Base-by-base conservation (phyloP, 1,139 yeast species). In the Yamadazyma aaseri region DNA sequence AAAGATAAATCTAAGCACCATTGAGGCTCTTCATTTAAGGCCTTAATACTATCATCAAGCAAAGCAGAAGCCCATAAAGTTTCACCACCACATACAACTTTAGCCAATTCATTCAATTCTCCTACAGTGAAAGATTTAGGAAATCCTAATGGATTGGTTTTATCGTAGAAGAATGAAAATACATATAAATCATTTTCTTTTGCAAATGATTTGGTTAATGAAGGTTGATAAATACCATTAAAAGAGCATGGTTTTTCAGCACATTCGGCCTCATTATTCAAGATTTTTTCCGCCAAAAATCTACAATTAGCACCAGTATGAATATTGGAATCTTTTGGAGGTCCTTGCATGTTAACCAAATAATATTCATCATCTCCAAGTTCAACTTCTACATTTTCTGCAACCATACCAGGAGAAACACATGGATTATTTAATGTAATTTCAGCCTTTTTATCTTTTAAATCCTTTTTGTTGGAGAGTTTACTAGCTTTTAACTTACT, bases 171-270 rank as follows among this genome's bases (percentile, higher is more conserved):
- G 70, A 79, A 92, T 9, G 97, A 90, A 62, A 94, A 89, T 24
- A 90, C 81, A 60, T 72, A 92, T 76, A 92, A 75, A 51, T 90
- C 97, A 26, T 79, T 75, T 29, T 77, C 61, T 34, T 67, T 70
- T 37, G 76, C 73, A 71, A 92, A 90, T 10, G 95, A 77, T 45
- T 73, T 79, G 29, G 79, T 77, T 49, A 92, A 70, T 3, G 95
- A 83, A 5, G 99, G 99, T 66, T 92, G 98, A 58, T 92, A 95
- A 34, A 89, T 83, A 51, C 99, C 98, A 54, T 90, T 87, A 73
- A 92, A 92, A 2, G 97, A 86, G 62, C 99, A 92, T 33, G 98
- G 95, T 41, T 78, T 76, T 28, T 70, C 55, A 2, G 66, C 56
- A 69, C 99, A 92, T 42, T 72, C 78, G 10, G 76, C 72, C 26